Evolutionary conservation across 306 rosid species (phyloP), one percentile per base, ranked within the genome.

Genomic region (Vigna angularis): DNA sequence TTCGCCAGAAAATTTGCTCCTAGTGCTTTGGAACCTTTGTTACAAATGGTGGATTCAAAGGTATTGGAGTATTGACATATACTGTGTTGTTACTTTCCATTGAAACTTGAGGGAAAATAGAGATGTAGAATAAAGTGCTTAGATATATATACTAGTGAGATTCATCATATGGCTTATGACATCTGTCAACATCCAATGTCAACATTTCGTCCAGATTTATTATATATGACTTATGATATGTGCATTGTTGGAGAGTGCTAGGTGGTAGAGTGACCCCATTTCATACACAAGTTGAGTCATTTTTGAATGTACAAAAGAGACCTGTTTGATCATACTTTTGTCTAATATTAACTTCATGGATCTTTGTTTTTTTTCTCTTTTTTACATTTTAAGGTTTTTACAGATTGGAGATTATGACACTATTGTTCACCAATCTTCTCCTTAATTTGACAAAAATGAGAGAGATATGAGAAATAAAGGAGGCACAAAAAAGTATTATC

Each of bases 1-100:
- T 95, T 96, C 72, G 98, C 91, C 6, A 87, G 99, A 80, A 95
- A 95, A 82, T 91, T 95, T 85, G 88, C 98, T 75, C 99, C 98
- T 2, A 91, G 96, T 85, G 8, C 99, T 30, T 68, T 95, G 93
- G 88, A 90, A 84, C 97, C 98, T 62, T 85, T 95, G 76, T 62
- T 91, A 70, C 82, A 22, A 14, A 73, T 91, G 64, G 86, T 89
- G 51, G 83, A 92, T 45, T 55, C 83, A 40, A 83, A 86, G 77
- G 78, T 87, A 61, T 83, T 95, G 72, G 93, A 89, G 75, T 95
- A 84, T 76, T 93, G 85, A 91, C 22, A 10, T 40, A 32, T 66
- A 44, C 15, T 50, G 65, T 62, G 14, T 26, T 42, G 65, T 68
- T 68, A 38, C 24, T 59, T 51, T 61, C 17, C 44, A 50, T 73